Conservation (phyloP, 352 stramenopile species). For the Peronospora belbahrii region DNA sequence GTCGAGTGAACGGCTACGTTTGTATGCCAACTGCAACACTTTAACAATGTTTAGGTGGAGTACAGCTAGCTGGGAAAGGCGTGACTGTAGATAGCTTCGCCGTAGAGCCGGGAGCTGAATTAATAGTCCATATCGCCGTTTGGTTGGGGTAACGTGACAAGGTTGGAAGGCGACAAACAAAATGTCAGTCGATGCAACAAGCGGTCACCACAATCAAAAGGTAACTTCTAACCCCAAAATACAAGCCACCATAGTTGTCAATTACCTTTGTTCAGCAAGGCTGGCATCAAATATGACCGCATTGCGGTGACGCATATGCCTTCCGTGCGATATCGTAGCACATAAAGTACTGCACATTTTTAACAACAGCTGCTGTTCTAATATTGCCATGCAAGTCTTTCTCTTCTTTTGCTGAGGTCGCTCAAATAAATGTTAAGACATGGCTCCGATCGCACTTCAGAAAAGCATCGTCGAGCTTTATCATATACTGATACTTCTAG, state of each 20-base stretch:
- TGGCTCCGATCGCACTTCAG: constrained; percentile 7
- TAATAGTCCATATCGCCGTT: constrained; percentile 9
- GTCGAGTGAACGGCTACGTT: constrained; percentile 20
- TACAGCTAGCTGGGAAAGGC: constrained; percentile 27
- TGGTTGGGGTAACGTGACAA: constrained; percentile 14
- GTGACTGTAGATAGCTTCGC: constrained; percentile 31
- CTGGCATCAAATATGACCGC: constrained; percentile 80
- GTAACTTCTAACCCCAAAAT: constrained; percentile 6
- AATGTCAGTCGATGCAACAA: constrained; percentile 20
- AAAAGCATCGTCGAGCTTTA: not conserved
- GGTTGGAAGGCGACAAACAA: constrained; percentile 18
- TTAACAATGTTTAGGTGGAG: constrained; percentile 29
- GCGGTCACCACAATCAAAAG: constrained; percentile 15
- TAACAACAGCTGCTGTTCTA: constrained; percentile 43
- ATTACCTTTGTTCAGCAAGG: constrained; percentile 79
- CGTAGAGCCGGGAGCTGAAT: constrained; percentile 28
- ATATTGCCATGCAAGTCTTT: constrained; percentile 32
- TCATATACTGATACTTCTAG: constrained; percentile 22
- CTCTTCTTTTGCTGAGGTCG: constrained; percentile 58
- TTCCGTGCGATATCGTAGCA: constrained; percentile 79
- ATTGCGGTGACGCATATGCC: constrained; percentile 60
- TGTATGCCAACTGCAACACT: constrained; percentile 19
- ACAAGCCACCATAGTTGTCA: constrained; percentile 5
- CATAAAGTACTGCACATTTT: constrained; percentile 75
- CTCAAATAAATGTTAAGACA: constrained; percentile 56